These are phyloP conservation scores for Ceratocystis lukuohia DNA, from an alignment of 2,329 filamentous ascomycete species.

Conservation along the genomic window DNA sequence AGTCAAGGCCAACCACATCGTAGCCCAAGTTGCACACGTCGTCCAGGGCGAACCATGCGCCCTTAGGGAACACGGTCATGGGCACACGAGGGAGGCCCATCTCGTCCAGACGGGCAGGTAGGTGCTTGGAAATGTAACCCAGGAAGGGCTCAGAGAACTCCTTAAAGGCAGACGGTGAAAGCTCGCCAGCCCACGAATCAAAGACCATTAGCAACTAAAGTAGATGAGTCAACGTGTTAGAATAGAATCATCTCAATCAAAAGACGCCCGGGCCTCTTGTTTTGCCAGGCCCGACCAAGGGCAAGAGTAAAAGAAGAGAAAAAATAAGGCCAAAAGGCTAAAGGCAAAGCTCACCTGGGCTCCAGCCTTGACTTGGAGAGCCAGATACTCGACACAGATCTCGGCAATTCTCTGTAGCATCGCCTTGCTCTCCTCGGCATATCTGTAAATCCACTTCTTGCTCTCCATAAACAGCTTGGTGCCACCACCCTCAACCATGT, in stretches of 20 bases:
- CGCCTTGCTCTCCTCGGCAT: constrained; percentile 64
- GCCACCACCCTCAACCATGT: constrained; percentile 97
- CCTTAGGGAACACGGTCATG: constrained; percentile 97
- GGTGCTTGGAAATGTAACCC: constrained; percentile 64
- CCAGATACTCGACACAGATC: constrained; percentile 87
- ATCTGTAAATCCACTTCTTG: constrained; percentile 95
- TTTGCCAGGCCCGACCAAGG: background rate
- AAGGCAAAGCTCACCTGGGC: constrained; percentile 52
- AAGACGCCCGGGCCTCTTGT: background rate
- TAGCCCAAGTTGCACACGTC: constrained; percentile 79
- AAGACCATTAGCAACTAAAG: constrained; percentile 79
- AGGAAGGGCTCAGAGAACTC: constrained; percentile 80
- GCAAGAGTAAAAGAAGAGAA: background rate
- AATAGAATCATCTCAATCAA: no score
- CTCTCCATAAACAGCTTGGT: constrained; percentile 87
- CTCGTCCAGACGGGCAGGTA: constrained; percentile 61
- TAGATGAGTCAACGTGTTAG: background rate
- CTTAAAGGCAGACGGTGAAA: constrained; percentile 72
- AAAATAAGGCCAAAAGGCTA: background rate
- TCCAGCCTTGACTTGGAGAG: constrained; percentile 80
- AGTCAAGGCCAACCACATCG: constrained; percentile 87
- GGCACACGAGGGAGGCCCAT: constrained; percentile 69
- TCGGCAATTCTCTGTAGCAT: constrained; percentile 85
- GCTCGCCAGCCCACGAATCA: constrained; percentile 93
- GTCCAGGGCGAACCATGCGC: constrained; percentile 88